Base-by-base conservation (phyloP, 192 early-diverging fungal genomes). In the Mortierella hygrophila region DNA sequence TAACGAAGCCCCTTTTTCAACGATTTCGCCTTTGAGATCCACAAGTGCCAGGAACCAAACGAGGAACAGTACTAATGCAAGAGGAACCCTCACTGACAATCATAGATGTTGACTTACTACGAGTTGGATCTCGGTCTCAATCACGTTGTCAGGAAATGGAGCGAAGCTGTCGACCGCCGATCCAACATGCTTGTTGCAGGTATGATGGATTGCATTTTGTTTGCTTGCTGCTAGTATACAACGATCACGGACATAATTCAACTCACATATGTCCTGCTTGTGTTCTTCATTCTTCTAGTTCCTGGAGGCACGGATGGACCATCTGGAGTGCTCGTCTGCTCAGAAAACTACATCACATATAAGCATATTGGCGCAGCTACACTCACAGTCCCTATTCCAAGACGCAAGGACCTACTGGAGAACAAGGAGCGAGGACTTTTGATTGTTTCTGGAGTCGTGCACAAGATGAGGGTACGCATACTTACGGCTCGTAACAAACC, bases 91-190 rank as follows among this genome's bases (percentile, higher is more conserved):
- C 11, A 32, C 32, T 32, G 11, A 65, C 29, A 35, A 44, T 26
- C 40, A 29, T 84, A 95, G 93, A 91, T 94, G 72, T 80, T 99
- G 80, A 96, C 94, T 41, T 98, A 97, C 78, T 99, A 99, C 77
- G 99, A 99, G 89, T 89, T 99, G 79, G 99, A 99, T 86, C 93
- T 99, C 74, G 99, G 99, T 26, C 91, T 99, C 37, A 99, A 99
- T 88, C 99, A 99, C 87, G 97, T 99, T 23, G 96, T 98, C 60
- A 93, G 99, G 78, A 97, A 96, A 90, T 99, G 99, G 98, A 96
- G 94, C 82, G 92, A 95, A 47, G 87, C 94, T 7, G 94, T 99
- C 32, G 93, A 96, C 79, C 79, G 79, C 1, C 92, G 92, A 41
- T 91, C 96, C 2, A 96, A 98, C 88, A 85, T 93, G 87, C 92